Conservation (phyloP, 352 stramenopile species). For the Pythium pectinolyticum region DNA sequence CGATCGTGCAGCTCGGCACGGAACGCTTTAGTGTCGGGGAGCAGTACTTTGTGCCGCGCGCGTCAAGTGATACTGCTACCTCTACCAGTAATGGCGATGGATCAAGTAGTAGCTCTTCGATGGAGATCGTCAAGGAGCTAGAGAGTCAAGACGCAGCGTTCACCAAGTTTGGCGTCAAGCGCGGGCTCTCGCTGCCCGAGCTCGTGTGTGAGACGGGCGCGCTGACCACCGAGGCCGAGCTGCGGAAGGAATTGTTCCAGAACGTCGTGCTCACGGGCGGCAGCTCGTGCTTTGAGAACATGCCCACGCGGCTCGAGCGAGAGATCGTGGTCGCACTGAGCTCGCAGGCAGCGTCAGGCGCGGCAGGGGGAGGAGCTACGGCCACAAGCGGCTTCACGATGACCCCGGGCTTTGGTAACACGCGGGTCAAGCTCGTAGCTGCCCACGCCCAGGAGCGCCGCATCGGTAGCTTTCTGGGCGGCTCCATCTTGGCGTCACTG, state of each 20-base stretch:
- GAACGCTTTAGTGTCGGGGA: constrained; percentile 90
- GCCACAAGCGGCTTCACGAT: constrained; percentile 15
- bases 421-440: constrained; percentile 71
- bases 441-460: constrained; percentile 65
- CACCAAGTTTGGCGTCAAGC: constrained; percentile 14
- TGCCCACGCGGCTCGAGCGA: constrained; percentile 68
- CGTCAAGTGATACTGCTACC: too few relatives aligned
- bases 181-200: constrained; percentile 57
- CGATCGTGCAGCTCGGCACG: constrained; percentile 74
- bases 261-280: constrained; percentile 81
- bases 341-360: constrained; percentile 26
- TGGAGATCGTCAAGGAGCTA: constrained; percentile 13
- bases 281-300: constrained; percentile 82
- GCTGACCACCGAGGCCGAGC: constrained; percentile 66
- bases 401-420: constrained; percentile 34
- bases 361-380: constrained; percentile 8
- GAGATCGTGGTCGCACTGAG: constrained; percentile 64
- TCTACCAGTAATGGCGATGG: not conserved
- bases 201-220: constrained; percentile 63
- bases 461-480: constrained; percentile 87
- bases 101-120: not conserved
- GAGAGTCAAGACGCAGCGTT: constrained; percentile 3
- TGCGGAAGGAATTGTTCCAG: constrained; percentile 80
- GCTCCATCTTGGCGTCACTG: constrained; percentile 96
- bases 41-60: constrained; percentile 72